A percentile compares a stretch with the other conserved stretches of the same genome.
Conservation (phyloP, 2,329 filamentous ascomycete genomes). For the Fusarium buxicola region DNA sequence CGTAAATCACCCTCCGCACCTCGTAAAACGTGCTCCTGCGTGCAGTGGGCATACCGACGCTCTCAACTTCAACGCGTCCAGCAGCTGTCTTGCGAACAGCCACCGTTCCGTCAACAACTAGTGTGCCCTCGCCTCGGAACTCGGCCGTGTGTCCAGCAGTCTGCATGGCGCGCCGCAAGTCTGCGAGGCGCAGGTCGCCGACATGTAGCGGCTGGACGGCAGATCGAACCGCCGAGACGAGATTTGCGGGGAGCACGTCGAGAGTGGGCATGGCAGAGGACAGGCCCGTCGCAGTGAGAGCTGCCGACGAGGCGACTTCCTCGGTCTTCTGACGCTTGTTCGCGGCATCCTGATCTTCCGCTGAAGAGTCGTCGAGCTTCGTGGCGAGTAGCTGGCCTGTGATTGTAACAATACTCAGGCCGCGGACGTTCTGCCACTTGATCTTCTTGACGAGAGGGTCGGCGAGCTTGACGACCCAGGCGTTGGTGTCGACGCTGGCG, state of each 20-base stretch:
- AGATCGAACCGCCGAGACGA: conserved; percentile 79
- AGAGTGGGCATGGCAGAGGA: conserved; percentile 59
- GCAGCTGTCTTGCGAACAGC: conserved; percentile 88
- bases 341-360: conserved; percentile 57
- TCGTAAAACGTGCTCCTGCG: conserved; percentile 79
- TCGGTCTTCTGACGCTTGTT: conserved; percentile 65
- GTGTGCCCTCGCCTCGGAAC: conserved; percentile 90
- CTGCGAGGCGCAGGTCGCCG: conserved; percentile 89
- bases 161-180: conserved; percentile 87
- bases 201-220: conserved; percentile 92
- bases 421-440: conserved; percentile 94
- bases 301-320: conserved; percentile 40
- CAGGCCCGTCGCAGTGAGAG: conserved; percentile 39
- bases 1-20: conserved; percentile 92
- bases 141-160: conserved; percentile 86
- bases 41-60: conserved; percentile 64
- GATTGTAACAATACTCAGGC: conserved; percentile 90
- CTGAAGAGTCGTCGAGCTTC: conserved; percentile 52
- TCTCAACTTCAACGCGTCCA: conserved; percentile 90
- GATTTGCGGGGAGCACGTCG: conserved; percentile 65
- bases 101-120: conserved; percentile 89
- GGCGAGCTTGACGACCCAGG: conserved; percentile 93
- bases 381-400: conserved; percentile 73
- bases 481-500: conserved; percentile 96
- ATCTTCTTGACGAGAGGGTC: conserved; percentile 86